Conservation (phyloP, 345 rosid species). For the Eucalyptus decipiens region DNA sequence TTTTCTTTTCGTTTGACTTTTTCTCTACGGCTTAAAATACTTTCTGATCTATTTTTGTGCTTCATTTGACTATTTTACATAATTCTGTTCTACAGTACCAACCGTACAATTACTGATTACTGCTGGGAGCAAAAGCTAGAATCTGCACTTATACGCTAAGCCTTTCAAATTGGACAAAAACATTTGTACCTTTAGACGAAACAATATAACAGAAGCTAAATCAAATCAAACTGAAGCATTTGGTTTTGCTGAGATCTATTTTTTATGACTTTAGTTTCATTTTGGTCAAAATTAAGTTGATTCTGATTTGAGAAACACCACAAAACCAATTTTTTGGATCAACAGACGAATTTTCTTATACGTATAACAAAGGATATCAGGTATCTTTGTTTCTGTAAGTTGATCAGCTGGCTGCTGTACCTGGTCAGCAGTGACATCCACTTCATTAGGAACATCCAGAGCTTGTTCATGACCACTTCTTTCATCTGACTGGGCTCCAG, state of each 20-base stretch:
- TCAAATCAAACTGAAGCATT: neutral
- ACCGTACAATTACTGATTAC: neutral
- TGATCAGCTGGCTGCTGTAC: neutral
- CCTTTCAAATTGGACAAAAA: neutral
- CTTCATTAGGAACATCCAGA: neutral
- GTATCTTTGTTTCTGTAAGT: conserved; percentile 27
- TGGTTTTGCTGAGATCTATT: neutral
- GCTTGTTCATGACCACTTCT: conserved; percentile 1
- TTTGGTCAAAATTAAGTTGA: neutral
- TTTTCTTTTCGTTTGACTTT: neutral
- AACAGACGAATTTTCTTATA: neutral
- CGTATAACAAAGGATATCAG: neutral
- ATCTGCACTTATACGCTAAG: neutral
- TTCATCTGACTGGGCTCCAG: conserved; percentile 15
- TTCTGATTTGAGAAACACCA: neutral
- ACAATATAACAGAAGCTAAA: neutral
- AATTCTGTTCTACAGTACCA: neutral
- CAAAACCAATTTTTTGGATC: neutral
- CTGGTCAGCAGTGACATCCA: conserved; percentile 1
- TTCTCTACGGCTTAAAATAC: neutral
- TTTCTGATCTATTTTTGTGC: neutral
- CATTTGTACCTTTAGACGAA: neutral
- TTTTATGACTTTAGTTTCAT: neutral
- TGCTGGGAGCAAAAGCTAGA: neutral
- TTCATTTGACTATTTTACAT: neutral